Conservation (phyloP, 495 filamentous ascomycete species). For the Penicillium dipodomyicola region DNA sequence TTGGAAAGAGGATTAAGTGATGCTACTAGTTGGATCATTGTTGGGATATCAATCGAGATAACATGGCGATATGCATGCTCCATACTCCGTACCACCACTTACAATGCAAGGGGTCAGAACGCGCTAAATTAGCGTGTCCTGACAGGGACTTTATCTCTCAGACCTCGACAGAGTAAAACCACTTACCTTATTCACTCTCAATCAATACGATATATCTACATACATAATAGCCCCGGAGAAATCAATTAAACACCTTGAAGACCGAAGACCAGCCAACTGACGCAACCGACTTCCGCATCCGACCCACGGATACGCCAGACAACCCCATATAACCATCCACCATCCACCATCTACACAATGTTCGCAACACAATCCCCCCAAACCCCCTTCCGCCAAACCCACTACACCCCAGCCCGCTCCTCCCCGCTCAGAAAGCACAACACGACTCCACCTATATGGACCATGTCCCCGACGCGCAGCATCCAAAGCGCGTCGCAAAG, state of each 20-base stretch:
- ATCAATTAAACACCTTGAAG: neutral
- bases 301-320: conserved; percentile 22
- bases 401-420: conserved; percentile 54
- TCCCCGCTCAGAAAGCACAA: conserved; percentile 44
- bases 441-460: conserved; percentile 28
- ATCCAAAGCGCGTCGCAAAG: neutral
- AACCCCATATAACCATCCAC: conserved; percentile 4
- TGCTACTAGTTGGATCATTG: neutral
- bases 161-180: neutral
- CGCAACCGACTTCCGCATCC: conserved; percentile 26
- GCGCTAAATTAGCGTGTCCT: neutral
- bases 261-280: neutral
- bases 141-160: neutral
- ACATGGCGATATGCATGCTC: neutral
- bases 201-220: neutral
- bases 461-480: conserved; percentile 23
- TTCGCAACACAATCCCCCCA: conserved; percentile 43
- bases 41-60: neutral
- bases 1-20: neutral
- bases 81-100: too few species aligned
- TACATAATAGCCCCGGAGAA: neutral
- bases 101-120: neutral
- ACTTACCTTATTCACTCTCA: neutral
- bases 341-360: conserved; percentile 21
- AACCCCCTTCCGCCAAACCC: conserved; percentile 31